A percentile compares a stretch with the other conserved stretches of the same genome.
These are phyloP conservation scores for Ophiocordyceps unilateralis DNA, from an alignment of 2,329 filamentous ascomycete genomes.

Conservation along the genomic window DNA sequence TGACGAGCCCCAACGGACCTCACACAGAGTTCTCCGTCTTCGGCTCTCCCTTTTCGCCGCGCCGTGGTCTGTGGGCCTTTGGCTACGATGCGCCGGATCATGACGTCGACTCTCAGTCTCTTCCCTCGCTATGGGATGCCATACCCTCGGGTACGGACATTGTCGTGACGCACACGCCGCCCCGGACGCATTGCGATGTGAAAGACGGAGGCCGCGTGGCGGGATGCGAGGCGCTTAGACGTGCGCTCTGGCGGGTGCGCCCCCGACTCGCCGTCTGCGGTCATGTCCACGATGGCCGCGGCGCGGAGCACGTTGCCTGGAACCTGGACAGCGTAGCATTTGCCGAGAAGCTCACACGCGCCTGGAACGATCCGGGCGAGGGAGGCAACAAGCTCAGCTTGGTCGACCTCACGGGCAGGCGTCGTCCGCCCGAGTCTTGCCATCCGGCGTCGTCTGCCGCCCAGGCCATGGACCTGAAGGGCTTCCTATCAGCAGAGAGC, in stretches of 20 bases:
- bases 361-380: constrained; percentile 42
- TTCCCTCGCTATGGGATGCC: constrained; percentile 32
- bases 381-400: constrained; percentile 41
- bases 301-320: constrained; percentile 47
- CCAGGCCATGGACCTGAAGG: too few species aligned
- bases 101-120: constrained; percentile 5
- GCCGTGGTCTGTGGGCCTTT: constrained; percentile 46
- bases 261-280: constrained; percentile 53
- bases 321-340: constrained; percentile 17
- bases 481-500: too few species aligned
- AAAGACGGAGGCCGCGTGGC: constrained; percentile 14
- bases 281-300: constrained; percentile 53
- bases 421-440: too few species aligned
- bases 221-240: constrained; percentile 41
- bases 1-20: constrained; percentile 36
- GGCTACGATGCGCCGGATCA: constrained; percentile 40
- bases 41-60: constrained; percentile 50
- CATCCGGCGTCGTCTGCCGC: too few species aligned
- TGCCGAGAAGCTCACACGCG: constrained; percentile 8
- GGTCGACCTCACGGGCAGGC: constrained; percentile 37
- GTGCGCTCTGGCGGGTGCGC: constrained; percentile 39
- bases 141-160: constrained; percentile 48
- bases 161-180: constrained; percentile 54
- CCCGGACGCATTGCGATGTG: constrained; percentile 41
- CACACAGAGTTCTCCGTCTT: constrained; percentile 48